Percentiles rank a stretch among this genome's conserved stretches.
Evolutionary conservation across 139 green algal genomes (phyloP).

Genomic region (Closterium sp.): DNA sequence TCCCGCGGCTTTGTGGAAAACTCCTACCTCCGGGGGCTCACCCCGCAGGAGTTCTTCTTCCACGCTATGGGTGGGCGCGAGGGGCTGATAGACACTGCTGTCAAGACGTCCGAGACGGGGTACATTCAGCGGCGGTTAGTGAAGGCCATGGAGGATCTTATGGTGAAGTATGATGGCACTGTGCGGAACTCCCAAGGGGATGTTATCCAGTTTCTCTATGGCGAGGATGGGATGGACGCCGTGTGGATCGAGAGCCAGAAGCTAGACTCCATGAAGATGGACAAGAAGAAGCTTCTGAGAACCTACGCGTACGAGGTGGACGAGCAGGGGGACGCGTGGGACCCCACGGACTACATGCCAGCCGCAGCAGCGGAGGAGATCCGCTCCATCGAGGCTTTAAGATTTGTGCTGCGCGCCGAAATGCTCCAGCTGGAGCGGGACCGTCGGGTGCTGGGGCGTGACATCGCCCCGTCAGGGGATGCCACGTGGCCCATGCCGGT

Average conservation of each 20-base stretch:
- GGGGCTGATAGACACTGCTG: constrained; percentile 98
- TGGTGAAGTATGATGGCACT: constrained; percentile 93
- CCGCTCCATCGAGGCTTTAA: constrained; percentile 45
- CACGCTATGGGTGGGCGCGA: constrained; percentile 98
- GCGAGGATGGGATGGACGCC: constrained; percentile 99
- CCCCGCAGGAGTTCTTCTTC: constrained; percentile 99
- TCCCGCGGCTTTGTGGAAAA: constrained; percentile 96
- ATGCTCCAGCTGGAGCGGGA: constrained; percentile 62
- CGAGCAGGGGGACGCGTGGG: constrained; percentile 19
- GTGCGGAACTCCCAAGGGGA: constrained; percentile 83
- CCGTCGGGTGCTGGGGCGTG: constrained; percentile 70
- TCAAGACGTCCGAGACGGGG: constrained; percentile 92
- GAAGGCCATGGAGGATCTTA: constrained; percentile 99
- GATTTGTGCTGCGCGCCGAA: constrained; percentile 50
- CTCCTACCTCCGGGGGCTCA: constrained; percentile 93
- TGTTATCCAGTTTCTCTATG: constrained; percentile 95
- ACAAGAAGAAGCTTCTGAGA: constrained; percentile 58
- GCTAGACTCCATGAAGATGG: constrained; percentile 74
- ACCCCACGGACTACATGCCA: constrained; percentile 26
- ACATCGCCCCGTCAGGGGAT: constrained; percentile 82
- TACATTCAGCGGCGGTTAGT: constrained; percentile 84
- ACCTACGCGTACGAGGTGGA: constrained; percentile 66
- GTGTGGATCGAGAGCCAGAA: constrained; percentile 86
- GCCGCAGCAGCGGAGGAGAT: constrained; percentile 58
- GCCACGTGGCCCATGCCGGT: constrained; percentile 82